Conservation (phyloP, 106 monocot species). For the Phalaenopsis aphrodite region DNA sequence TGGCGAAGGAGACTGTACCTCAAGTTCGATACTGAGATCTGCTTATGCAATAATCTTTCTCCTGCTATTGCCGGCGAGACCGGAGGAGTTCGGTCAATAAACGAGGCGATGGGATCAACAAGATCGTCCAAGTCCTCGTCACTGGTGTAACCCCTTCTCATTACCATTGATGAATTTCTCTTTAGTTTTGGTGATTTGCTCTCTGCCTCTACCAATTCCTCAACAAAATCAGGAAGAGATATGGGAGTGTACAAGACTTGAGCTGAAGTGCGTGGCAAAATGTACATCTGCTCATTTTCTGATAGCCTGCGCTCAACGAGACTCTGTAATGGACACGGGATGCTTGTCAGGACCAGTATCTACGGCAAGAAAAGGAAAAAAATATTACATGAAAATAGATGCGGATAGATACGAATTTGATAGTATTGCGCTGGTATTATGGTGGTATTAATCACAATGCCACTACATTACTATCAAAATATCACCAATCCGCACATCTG, state of each 20-base stretch:
- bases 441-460: no score
- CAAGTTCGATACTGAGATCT: conserved; percentile 8
- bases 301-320: conserved; percentile 26
- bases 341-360: no score
- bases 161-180: conserved; percentile 38
- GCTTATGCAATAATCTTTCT: conserved; percentile 1
- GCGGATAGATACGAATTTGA: no score
- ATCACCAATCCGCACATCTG: no score
- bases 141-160: conserved; percentile 63
- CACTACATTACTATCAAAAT: no score
- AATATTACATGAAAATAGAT: no score
- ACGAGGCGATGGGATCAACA: conserved; percentile 40
- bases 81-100: conserved; percentile 22
- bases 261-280: conserved; percentile 47
- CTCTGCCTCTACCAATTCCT: conserved; percentile 34
- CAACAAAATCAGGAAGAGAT: conserved; percentile 29
- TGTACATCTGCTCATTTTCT: conserved; percentile 27
- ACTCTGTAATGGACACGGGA: conserved; percentile 21
- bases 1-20: conserved; percentile 44
- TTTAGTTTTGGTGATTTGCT: conserved; percentile 20
- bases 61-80: conserved; percentile 11
- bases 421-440: no score
- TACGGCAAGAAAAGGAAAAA: no score
- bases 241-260: conserved; percentile 44
- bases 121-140: conserved; percentile 67